Evolutionary conservation across 805 yeast genomes (phyloP), one percentile per base, ranked within the genome.

Genomic region (Cyberlindnera maritima): DNA sequence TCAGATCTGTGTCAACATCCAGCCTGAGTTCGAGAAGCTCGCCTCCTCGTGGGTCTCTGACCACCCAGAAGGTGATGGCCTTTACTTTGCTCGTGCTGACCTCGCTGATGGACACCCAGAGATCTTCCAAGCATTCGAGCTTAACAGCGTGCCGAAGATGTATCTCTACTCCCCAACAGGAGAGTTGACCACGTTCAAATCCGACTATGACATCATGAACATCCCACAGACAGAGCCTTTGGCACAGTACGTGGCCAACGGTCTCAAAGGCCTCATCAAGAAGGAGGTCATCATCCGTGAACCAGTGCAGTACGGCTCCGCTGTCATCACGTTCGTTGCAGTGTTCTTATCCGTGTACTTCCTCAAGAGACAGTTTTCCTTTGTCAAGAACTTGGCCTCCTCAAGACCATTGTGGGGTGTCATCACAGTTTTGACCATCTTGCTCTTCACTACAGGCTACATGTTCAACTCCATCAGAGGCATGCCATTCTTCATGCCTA

Each of bases 381-480:
- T 70, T 20, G 64, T 83, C 14, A 34, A 55, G 2, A 53, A 64
- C 14, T 41, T 87, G 6, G 38, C 81, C 12, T 65, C 69, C 21
- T 76, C 80, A 35, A 82, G 75, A 56, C 68, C 76, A 41, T 60
- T 87, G 34, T 94, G 98, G 97, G 85, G 87, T 37, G 77, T 81
- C 2, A 38, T 77, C 11, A 75, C 87, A 3, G 71, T 87, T n/a
- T 69, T 85, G 47, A 57, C 77, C 17, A 76, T 88, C 32, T 70
- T 91, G 49, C 68, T 90, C 56, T 87, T 91, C 72, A 81, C 79
- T 40, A 74, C 92, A 8, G 99, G 99, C 15, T 86, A 90, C 68
- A 94, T 94, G 99, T 94, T 81, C 76, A 91, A 89, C 65, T 77
- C 79, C 55, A 94, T 94, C 53, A 80, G 97, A 65, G 77, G 77